Base-by-base conservation (phyloP, 441 rosid species). In the Omphalea diandra region DNA sequence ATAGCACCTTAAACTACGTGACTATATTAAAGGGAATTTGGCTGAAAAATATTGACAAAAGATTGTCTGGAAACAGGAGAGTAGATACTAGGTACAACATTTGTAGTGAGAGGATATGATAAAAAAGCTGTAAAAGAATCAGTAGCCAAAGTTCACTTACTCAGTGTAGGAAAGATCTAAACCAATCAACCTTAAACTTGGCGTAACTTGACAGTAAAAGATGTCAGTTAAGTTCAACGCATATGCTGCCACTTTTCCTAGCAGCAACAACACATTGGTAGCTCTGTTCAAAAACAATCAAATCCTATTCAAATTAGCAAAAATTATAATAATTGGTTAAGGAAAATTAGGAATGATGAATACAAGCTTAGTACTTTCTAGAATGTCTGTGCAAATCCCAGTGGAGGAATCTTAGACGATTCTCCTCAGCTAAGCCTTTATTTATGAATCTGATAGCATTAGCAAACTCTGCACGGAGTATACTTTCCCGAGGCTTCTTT, bases 401-500 rank as follows among this genome's bases (percentile, higher is more conserved):
- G 73, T 91, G 97, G 71, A 91, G 90, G 79, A 93, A 96, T 79
- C 88, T 86, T 33, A 96, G 71, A 43, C 82, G 90, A 70, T 83
- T 83, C 77, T 96, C 93, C 73, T 84, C 91, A 1, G 95, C 75
- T 68, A 91, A 74, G 83, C 86, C 86, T 81, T 86, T 93, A 78
- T 93, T 96, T 74, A 96, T 90, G 73, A 78, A 83, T 78, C 87
- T 90, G 80, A 96, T 90, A 38, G 99, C 97, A 86, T 75, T 90
- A 62, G 96, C 97, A 85, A 96, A 93, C 81, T 93, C 99, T 41
- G 90, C 80, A 35, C 97, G 86, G 49, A 96, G 90, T 78, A 93
- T 96, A 43, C 89, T 85, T 71, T 96, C 99, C 63, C 99, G 90
- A 67, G 99, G 99, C 86, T 72, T 96, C 83, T 83, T 91, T 84